phyloP scores from a whole-genome alignment of 345 rosid genomes.

The Adansonia digitata region DNA sequence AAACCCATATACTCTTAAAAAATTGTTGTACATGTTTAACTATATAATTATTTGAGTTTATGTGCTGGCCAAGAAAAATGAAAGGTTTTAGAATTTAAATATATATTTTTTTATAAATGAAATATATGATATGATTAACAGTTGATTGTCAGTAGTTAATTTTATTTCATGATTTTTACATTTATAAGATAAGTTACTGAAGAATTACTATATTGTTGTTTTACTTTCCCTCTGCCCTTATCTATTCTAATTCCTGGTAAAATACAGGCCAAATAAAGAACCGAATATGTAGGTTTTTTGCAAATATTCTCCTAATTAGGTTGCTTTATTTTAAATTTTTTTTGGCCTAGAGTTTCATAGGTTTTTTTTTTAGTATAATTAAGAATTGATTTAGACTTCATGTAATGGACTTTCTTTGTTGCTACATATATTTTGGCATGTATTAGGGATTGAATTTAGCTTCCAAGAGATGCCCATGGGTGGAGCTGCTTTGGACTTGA shows the following conservation, averaged over 20 bases:
- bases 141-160: background rate
- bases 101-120: too few species aligned
- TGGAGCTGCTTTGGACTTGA: constrained; percentile 89
- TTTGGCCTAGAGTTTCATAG: background rate
- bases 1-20: background rate
- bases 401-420: background rate
- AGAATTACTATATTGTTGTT: background rate
- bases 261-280: background rate
- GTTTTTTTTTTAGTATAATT: too few species aligned
- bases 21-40: background rate
- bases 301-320: background rate
- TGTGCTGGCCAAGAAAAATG: background rate
- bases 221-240: background rate
- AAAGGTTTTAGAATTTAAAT: background rate
- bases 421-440: too few species aligned
- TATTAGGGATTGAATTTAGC: constrained; percentile 66
- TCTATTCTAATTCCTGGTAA: background rate
- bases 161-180: background rate
- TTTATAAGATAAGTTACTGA: background rate
- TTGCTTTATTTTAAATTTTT: background rate
- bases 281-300: background rate
- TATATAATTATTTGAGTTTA: background rate
- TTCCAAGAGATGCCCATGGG: constrained; percentile 91
- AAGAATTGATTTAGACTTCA: background rate
- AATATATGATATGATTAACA: background rate